A percentile compares a stretch with the other conserved stretches of the same genome.
These are phyloP conservation scores for Pseudocercospora cruenta DNA, from an alignment of 2,329 filamentous ascomycete genomes.

Conservation along the genomic window DNA sequence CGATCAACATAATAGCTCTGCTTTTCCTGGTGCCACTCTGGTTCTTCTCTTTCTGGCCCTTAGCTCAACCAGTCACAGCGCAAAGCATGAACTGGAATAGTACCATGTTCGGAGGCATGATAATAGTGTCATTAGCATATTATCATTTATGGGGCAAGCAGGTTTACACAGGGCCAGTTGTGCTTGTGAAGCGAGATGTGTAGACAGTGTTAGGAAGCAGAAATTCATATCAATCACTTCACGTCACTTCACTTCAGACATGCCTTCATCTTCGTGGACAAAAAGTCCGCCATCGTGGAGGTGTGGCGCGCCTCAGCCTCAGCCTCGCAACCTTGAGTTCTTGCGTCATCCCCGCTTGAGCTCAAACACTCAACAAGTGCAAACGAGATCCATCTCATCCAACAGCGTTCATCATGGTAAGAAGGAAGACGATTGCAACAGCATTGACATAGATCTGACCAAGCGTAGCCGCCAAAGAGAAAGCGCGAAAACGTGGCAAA, in stretches of 20 bases:
- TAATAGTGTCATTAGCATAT: slow-evolving; percentile 22
- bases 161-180: slow-evolving; percentile 27
- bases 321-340: neutral
- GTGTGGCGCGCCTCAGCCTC: neutral
- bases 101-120: slow-evolving; percentile 27
- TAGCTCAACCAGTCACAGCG: slow-evolving; percentile 19
- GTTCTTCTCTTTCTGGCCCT: slow-evolving; percentile 33
- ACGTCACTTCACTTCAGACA: neutral
- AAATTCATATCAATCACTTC: neutral
- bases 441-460: neutral
- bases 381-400: neutral
- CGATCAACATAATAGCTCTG: slow-evolving; percentile 24
- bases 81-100: slow-evolving; percentile 11
- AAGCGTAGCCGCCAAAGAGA: neutral
- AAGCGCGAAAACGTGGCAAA: neutral
- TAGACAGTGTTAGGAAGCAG: neutral
- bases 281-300: neutral
- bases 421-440: neutral
- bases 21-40: slow-evolving; percentile 28
- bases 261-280: no score
- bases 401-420: neutral
- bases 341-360: neutral
- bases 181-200: slow-evolving; percentile 20
- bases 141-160: slow-evolving; percentile 23
- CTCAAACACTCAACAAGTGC: neutral